Conservation (phyloP, 495 filamentous ascomycete species). For the Cercophora scortea region DNA sequence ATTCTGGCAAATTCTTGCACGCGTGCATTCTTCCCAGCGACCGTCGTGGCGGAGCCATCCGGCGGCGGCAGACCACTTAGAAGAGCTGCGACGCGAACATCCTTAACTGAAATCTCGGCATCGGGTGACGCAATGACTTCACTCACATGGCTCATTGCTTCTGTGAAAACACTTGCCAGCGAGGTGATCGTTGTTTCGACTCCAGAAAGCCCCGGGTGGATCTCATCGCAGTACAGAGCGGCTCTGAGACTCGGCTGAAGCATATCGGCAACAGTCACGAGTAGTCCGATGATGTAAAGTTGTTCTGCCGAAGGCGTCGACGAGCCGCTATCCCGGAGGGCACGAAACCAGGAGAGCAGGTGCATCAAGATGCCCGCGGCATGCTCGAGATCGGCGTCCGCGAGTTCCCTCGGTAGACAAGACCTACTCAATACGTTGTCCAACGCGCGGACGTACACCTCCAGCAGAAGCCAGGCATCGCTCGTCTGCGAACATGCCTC, state of each 20-base stretch:
- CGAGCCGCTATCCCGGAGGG: not conserved
- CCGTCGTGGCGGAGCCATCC: not conserved
- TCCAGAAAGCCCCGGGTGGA: not conserved
- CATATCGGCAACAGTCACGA: constrained; percentile 5
- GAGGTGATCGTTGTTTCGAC: not conserved
- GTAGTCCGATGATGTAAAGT: constrained; percentile 10
- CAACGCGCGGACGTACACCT: constrained; percentile 30
- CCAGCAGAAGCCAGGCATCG: constrained; percentile 28
- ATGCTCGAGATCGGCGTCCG: constrained; percentile 14
- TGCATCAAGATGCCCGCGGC: constrained; percentile 11
- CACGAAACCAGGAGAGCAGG: constrained; percentile 12
- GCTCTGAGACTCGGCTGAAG: constrained; percentile 12
- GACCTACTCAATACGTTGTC: constrained; percentile 10
- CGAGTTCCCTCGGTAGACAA: constrained; percentile 21
- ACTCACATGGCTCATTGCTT: not conserved
- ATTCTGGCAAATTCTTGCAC: constrained; percentile 25
- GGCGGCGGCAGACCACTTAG: not conserved
- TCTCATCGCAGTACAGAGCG: constrained; percentile 2
- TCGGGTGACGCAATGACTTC: not conserved
- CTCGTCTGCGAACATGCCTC: constrained; percentile 10
- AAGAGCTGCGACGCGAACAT: not conserved
- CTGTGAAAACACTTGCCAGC: not conserved
- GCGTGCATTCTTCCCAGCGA: constrained; percentile 2
- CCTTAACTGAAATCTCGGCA: not conserved
- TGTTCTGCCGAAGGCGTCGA: constrained; percentile 3